Conservation (phyloP, 257 asterid species). For the Lithospermum erythrorhizon region DNA sequence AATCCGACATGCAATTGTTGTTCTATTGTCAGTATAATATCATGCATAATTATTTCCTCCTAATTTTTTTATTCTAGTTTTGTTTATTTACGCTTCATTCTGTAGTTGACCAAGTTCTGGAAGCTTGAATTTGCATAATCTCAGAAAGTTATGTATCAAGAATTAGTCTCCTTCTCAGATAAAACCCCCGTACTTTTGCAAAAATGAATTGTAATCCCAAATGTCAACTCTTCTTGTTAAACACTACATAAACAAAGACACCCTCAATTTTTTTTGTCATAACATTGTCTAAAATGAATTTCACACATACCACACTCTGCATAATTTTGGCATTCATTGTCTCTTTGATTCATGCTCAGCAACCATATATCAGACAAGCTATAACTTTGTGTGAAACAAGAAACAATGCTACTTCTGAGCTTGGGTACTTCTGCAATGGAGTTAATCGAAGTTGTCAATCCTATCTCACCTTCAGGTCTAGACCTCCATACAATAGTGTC, state of each 20-base stretch:
- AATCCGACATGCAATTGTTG: no score
- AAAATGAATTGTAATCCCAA: not conserved
- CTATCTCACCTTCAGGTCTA: slow-evolving; percentile 66
- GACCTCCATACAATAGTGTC: slow-evolving; percentile 38
- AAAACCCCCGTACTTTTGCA: no score
- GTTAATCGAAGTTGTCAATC: slow-evolving; percentile 38
- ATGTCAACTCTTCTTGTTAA: not conserved
- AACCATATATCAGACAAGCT: slow-evolving; percentile 41
- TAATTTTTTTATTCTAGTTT: no score
- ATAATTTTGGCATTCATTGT: slow-evolving; percentile 21
- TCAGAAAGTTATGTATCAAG: no score
- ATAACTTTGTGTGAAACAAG: slow-evolving; percentile 15
- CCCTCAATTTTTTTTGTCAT: not conserved
- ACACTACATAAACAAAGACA: not conserved
- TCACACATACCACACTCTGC: slow-evolving; percentile 11
- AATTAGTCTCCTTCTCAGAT: no score
- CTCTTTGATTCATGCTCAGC: slow-evolving; percentile 40
- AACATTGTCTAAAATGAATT: slow-evolving; percentile 20
- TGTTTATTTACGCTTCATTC: no score
- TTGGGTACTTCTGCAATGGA: slow-evolving; percentile 81
- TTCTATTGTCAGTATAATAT: no score
- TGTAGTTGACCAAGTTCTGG: no score
- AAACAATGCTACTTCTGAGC: slow-evolving; percentile 35
- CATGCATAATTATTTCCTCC: no score
- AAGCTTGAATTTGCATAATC: no score